These are phyloP conservation scores for Chlorella variabilis DNA, from an alignment of 163 green algal genomes.

Conservation along the genomic window DNA sequence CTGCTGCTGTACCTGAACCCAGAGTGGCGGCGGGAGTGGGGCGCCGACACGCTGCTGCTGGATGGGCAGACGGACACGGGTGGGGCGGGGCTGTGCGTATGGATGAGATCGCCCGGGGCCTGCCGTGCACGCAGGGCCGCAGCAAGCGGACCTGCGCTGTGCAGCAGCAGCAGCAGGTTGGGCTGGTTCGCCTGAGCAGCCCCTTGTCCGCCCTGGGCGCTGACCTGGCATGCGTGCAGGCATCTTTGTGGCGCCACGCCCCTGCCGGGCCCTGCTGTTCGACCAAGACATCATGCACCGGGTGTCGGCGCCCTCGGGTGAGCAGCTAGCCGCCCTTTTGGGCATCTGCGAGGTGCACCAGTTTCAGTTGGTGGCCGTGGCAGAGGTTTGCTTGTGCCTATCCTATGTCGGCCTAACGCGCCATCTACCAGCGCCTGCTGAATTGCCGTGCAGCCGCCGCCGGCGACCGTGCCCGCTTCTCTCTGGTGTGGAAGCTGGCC, in stretches of 20 bases:
- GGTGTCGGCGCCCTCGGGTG: constrained; percentile 58
- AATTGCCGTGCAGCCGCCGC: constrained; percentile 31
- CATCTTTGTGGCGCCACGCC: constrained; percentile 48
- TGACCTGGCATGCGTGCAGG: constrained; percentile 17
- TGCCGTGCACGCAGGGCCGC: too few relatives aligned
- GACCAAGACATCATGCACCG: constrained; percentile 84
- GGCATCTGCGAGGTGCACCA: too few relatives aligned
- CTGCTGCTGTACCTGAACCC: constrained; percentile 89
- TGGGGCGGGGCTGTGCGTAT: background rate
- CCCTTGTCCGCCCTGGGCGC: too few relatives aligned
- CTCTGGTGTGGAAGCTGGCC: constrained; percentile 82
- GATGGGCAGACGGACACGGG: constrained; percentile 68
- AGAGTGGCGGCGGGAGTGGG: constrained; percentile 73
- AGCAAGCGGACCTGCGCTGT: too few relatives aligned
- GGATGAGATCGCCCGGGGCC: too few relatives aligned
- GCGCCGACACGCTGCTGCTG: constrained; percentile 90
- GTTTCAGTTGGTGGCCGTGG: too few relatives aligned
- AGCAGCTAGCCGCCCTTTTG: background rate
- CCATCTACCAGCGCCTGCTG: too few relatives aligned
- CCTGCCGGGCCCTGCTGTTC: constrained; percentile 69
- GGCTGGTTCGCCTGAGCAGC: too few relatives aligned
- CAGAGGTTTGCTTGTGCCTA: too few relatives aligned
- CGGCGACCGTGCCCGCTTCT: constrained; percentile 66
- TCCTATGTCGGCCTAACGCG: too few relatives aligned
- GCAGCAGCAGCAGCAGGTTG: too few relatives aligned